Percentiles rank a stretch among this genome's conserved stretches.
These are phyloP conservation scores for Exserohilum rostratum DNA, from an alignment of 2,329 filamentous ascomycete species.

Conservation along the genomic window DNA sequence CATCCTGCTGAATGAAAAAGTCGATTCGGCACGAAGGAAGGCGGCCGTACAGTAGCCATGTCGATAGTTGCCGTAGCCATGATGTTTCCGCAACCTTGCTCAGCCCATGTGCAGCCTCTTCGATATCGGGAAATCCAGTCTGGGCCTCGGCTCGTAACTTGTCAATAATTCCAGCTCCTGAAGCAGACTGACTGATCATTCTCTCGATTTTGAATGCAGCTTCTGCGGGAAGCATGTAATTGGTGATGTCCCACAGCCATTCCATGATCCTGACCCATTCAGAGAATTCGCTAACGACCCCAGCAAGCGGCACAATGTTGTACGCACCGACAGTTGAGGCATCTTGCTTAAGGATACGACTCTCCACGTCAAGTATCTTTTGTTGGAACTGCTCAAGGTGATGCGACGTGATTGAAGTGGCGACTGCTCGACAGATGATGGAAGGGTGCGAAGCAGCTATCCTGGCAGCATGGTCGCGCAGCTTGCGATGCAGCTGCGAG, in stretches of 20 bases:
- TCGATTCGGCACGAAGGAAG: slow-evolving; percentile 78
- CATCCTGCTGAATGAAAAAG: slow-evolving; percentile 72
- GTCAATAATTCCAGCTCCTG: slow-evolving; percentile 77
- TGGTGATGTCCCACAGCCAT: slow-evolving; percentile 79
- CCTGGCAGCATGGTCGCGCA: slow-evolving; percentile 69
- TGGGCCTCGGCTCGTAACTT: slow-evolving; percentile 75
- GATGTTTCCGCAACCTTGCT: slow-evolving; percentile 81
- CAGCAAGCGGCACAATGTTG: slow-evolving; percentile 88
- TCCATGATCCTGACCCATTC: slow-evolving; percentile 83
- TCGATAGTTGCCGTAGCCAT: slow-evolving; percentile 88
- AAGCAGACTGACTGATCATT: slow-evolving; percentile 52
- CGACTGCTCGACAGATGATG: slow-evolving; percentile 84
- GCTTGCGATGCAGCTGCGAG: slow-evolving; percentile 75
- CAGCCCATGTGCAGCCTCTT: slow-evolving; percentile 74
- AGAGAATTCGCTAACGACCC: slow-evolving; percentile 82
- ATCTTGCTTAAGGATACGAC: slow-evolving; percentile 75
- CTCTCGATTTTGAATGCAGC: slow-evolving; percentile 18
- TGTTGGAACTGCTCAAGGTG: slow-evolving; percentile 82
- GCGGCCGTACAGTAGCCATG: slow-evolving; percentile 89
- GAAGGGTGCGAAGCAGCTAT: slow-evolving; percentile 76
- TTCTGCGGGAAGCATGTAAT: slow-evolving; percentile 65
- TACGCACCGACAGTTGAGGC: slow-evolving; percentile 85
- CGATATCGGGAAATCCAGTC: slow-evolving; percentile 88
- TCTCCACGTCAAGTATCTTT: slow-evolving; percentile 85
- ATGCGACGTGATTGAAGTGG: slow-evolving; percentile 73